A percentile compares a stretch with the other conserved stretches of the same genome.
phyloP scores from a whole-genome alignment of 768 basidiomycete species.

The Trichaptum fuscoviolaceum region DNA sequence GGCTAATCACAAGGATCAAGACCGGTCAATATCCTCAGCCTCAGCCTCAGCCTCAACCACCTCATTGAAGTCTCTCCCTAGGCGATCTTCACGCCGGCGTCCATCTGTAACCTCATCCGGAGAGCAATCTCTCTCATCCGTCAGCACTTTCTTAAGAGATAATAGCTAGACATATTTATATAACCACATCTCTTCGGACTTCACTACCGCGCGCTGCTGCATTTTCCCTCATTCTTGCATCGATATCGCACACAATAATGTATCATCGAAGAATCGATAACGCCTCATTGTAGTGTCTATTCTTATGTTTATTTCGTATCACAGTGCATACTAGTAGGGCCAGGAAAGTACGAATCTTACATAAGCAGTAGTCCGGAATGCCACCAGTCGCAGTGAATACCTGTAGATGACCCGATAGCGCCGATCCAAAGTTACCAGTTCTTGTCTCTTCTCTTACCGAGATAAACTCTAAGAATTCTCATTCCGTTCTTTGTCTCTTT shows the following conservation, averaged over 20 bases:
- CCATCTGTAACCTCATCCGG: neutral
- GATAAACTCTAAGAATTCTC: no score
- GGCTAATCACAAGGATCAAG: slow-evolving; percentile 3
- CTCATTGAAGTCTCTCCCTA: slow-evolving; percentile 1
- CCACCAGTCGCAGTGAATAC: no score
- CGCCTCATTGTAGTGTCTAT: neutral
- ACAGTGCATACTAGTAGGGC: neutral
- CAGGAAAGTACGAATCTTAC: neutral
- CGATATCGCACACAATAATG: neutral
- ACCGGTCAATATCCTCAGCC: neutral
- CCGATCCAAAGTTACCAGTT: neutral
- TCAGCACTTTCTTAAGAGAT: slow-evolving; percentile 28
- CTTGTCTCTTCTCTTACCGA: no score
- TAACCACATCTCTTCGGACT: neutral
- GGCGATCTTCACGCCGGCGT: neutral
- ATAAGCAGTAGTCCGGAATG: neutral
- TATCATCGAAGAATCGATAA: neutral
- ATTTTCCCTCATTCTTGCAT: neutral
- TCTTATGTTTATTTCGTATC: neutral
- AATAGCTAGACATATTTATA: slow-evolving; percentile 3
- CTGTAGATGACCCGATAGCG: neutral
- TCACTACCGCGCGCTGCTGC: neutral
- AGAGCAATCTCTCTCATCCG: slow-evolving; percentile 14
- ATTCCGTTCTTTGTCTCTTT: no score
- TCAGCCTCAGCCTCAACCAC: neutral